Percentiles rank a stretch among this genome's conserved stretches.
Evolutionary conservation across 331 rosid genomes (phyloP).

Genomic region (Pyrus hybrid): DNA sequence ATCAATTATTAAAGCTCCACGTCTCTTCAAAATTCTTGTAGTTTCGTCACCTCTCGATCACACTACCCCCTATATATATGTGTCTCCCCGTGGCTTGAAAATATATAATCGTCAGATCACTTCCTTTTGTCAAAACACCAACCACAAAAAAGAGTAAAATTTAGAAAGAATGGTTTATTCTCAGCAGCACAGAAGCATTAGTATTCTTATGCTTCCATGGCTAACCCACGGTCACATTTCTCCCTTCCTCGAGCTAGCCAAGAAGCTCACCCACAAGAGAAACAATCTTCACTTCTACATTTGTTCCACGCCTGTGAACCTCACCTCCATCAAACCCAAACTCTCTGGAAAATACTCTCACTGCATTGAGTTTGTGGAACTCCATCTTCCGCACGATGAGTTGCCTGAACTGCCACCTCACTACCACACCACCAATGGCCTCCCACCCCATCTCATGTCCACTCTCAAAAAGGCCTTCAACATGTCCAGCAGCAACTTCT

Average conservation of each 20-base stretch:
- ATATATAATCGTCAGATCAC: too few relatives aligned
- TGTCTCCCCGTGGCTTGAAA: too few relatives aligned
- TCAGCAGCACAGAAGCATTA: not conserved
- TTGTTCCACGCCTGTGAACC: constrained; percentile 15
- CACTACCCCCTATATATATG: too few relatives aligned
- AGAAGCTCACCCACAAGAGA: not conserved
- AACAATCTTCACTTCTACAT: constrained; percentile 5
- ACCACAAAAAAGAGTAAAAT: not conserved
- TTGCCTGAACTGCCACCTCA: constrained; percentile 2
- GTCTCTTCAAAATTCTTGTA: too few relatives aligned
- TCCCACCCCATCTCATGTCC: too few relatives aligned
- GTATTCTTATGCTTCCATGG: constrained; percentile 28
- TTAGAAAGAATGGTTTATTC: not conserved
- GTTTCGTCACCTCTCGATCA: too few relatives aligned
- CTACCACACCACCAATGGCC: too few relatives aligned
- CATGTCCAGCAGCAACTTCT: too few relatives aligned
- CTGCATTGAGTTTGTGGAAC: constrained; percentile 5
- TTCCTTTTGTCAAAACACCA: not conserved
- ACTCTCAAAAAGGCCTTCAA: too few relatives aligned
- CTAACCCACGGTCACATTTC: constrained; percentile 27
- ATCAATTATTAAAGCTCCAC: too few relatives aligned
- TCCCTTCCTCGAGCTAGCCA: too few relatives aligned
- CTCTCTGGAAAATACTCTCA: not conserved
- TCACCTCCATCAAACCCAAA: constrained; percentile 5
- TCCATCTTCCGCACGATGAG: constrained; percentile 15